Base-by-base conservation (phyloP, 441 rosid genomes). In the Hura crepitans region DNA sequence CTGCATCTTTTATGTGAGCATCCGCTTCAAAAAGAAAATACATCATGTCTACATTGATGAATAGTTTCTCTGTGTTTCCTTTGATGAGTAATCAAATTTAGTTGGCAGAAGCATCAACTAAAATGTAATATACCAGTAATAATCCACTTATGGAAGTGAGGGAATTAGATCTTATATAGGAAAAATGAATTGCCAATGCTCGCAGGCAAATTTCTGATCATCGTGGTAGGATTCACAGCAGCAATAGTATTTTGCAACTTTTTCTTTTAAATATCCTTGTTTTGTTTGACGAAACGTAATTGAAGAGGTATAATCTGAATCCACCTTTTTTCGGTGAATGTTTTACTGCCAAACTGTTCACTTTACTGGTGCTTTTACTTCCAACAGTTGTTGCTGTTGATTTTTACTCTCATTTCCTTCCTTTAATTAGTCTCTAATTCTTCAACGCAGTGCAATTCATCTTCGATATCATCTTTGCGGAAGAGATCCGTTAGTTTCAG, bases 381-480 rank as follows among this genome's bases (percentile, higher is more conserved):
- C 22, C 11, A 27, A 42, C 46, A 5, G 42, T 37, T 37, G 5
- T 37, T 42, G 13, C 46, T 42, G 46, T 2, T 42, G 46, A 42
- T 14, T 1, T 42, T 42, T 42, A 10, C 46, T 42, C 13, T 25
- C 20, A 15, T 23, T 46, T 10, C 22, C 22, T 47, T 25, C 31
- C 20, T 10, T 37, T 43, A 65, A 70, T 55, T 72, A 58, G 55
- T 59, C 39, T 3, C n/a, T 49, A 37, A 58, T 65, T 77, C 47
- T 69, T 65, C 54, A 49, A 61, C 78, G 78, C 90, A 88, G 91
- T 86, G 37, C 85, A 83, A 78, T 73, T 65, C 78, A 80, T 93
- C 73, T 85, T 84, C 30, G 89, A 91, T 71, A 81, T 85, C 75
- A 71, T 91, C 71, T 85, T 93, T 62, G 89, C 94, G 0, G 91